Evolutionary conservation across 129 eudicot species (phyloP), one percentile per base, ranked within the genome.

Genomic region (Centrapalus pauciflorus): DNA sequence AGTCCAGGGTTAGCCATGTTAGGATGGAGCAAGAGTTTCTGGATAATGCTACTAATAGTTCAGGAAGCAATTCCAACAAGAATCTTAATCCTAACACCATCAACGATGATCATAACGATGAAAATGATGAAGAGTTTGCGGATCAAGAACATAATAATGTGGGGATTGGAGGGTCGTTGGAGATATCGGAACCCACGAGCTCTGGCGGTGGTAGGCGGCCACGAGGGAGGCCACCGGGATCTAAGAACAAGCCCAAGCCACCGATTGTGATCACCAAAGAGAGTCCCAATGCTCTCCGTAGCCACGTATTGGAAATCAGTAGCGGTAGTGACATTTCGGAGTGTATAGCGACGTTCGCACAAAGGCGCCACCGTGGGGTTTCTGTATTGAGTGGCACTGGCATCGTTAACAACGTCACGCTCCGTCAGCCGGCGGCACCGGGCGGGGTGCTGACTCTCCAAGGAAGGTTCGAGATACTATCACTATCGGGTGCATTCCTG

Each of bases 191-290:
- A 8, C 84, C 85, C 3, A 70, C 84, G 1, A 78, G 84, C 77
- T 80, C 94, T 7, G 88, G 87, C 12, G 82, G 83, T 0, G 80
- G 77, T 2, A 75, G 91, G 7, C 82, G 96, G 45, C 87, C 91
- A 0, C 73, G 96, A 35, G 96, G 96, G 1, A 25, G 96, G 24
- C 96, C 96, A 0, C 81, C 91, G 0, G 96, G 96, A 0, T 84
- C 96, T 0, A 88, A 87, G 20, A 87, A 87, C 81, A 87, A 84
- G 43, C 90, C 95, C 0, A 84, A 80, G 28, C 84, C 95, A 3
- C 96, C 96, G 0, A 74, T 88, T 2, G 81, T 88, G 6, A 82
- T 88, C n/a, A 82, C 96, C 0, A 88, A 88, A 28, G 96, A 88
- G 12, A 82, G 79, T 66, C 89, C 96, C 5, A 84, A 88, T 25